Percentiles rank a stretch among this genome's conserved stretches.
Evolutionary conservation across 768 basidiomycete genomes (phyloP).

Genomic region (Amanita phalloides): DNA sequence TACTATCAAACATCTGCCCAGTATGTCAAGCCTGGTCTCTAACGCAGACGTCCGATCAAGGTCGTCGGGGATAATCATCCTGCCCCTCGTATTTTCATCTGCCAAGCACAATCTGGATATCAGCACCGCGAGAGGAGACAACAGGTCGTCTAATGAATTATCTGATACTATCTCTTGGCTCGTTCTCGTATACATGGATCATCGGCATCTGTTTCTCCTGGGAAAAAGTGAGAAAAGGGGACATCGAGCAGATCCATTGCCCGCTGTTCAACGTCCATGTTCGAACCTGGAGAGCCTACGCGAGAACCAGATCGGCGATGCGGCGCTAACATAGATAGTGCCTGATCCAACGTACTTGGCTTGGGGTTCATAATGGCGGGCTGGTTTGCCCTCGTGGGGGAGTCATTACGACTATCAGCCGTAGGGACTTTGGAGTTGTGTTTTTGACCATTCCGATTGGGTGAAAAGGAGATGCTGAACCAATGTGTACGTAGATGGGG

Average conservation of each 20-base stretch:
- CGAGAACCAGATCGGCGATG: constrained; percentile 32
- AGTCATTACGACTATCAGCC: constrained; percentile 26
- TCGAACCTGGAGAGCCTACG: constrained; percentile 37
- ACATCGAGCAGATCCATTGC: constrained; percentile 60
- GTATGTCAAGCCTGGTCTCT: constrained; percentile 58
- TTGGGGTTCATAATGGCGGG: constrained; percentile 21
- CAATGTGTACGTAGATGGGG: constrained; percentile 46
- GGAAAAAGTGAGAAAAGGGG: constrained; percentile 52
- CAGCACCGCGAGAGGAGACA: constrained; percentile 70
- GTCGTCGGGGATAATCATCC: constrained; percentile 64
- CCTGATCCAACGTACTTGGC: constrained; percentile 44
- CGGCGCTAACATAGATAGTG: constrained; percentile 41
- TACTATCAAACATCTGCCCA: constrained; percentile 75
- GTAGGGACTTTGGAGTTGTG: constrained; percentile 25
- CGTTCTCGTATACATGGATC: constrained; percentile 46
- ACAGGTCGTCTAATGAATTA: constrained; percentile 60
- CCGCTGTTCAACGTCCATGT: constrained; percentile 45
- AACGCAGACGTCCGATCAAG: constrained; percentile 73
- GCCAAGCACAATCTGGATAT: constrained; percentile 60
- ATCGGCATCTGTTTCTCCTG: constrained; percentile 52
- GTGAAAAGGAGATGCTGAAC: constrained; percentile 37
- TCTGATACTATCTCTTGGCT: constrained; percentile 37
- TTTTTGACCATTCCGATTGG: constrained; percentile 22
- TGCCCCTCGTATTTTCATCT: constrained; percentile 43
- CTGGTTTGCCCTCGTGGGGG: constrained; percentile 20